Conservation (phyloP, 257 asterid species). For the Nicotiana obtusifolia region DNA sequence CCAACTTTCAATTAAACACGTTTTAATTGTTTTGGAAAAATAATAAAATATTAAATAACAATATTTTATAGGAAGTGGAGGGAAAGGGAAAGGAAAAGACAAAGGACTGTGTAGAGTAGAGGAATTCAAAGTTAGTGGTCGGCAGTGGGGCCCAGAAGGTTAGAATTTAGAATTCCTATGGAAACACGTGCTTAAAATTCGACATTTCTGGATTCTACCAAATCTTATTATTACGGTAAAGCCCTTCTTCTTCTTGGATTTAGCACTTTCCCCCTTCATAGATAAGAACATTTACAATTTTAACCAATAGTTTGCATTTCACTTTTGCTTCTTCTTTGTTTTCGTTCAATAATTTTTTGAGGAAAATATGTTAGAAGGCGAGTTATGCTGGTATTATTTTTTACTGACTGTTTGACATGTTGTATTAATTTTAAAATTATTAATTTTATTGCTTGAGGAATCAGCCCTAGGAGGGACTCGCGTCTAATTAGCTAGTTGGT, state of each 20-base stretch:
- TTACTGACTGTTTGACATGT: too few species aligned
- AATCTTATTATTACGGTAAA: neutral
- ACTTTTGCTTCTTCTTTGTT: too few species aligned
- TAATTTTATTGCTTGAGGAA: too few species aligned
- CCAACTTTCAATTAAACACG: slow-evolving; percentile 1
- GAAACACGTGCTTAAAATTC: neutral
- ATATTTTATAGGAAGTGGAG: neutral
- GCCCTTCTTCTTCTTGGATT: neutral
- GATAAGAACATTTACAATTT: neutral
- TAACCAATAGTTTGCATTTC: neutral
- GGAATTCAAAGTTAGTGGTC: neutral
- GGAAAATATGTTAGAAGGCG: too few species aligned
- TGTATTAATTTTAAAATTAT: too few species aligned
- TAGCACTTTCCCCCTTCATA: neutral
- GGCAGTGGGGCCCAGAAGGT: neutral
- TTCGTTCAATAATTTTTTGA: too few species aligned
- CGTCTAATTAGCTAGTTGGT: too few species aligned
- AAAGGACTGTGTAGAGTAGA: neutral
- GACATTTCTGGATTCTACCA: neutral
- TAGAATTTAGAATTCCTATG: neutral
- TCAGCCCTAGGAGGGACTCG: too few species aligned
- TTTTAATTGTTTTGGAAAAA: neutral
- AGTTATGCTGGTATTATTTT: too few species aligned
- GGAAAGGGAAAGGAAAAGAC: neutral
- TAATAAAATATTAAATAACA: neutral